Base-by-base conservation (phyloP, 306 rosid species). In the Coriaria nepalensis region DNA sequence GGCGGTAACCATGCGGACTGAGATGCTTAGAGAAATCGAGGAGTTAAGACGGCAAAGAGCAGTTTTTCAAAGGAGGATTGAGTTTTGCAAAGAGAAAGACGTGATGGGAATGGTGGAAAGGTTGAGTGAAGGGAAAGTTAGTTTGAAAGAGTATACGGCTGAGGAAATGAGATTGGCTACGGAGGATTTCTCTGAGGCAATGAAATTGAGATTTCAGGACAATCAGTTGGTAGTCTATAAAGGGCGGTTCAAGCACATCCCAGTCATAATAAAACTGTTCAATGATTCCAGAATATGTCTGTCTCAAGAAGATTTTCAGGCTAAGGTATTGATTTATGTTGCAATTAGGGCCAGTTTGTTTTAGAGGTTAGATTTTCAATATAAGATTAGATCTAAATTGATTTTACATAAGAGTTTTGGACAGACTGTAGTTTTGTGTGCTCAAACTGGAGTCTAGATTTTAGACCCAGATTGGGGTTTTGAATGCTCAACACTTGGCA, bases 151-250 rank as follows among this genome's bases (percentile, higher is more conserved):
- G 67, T 87, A 80, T 55, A 66, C 74, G 0, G 53, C 44, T 3
- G 79, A 75, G 33, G 96, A 87, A 54, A 29, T 87, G 29, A 56
- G 77, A 50, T 33, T 65, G 62, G 94, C 96, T 10, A 87, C 96
- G 0, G 74, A 73, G 4, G 43, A 65, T 40, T 87, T 73, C 33
- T 83, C 87, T 0, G 81, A 78, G 13, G 56, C 68, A 8, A 51
- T 64, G 40, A 60, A 80, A 56, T 45, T 87, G 62, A 83, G 73
- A 33, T 68, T 70, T 0, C 68, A 60, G 0, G 72, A 76, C 0
- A 78, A 65, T 33, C 60, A 52, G 56, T 67, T 35, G 4, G 12
- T 44, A 36, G 75, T 78, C 13, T 83, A 75, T 20, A 68, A 58
- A 67, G 93, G 87, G 49, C 74, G 79, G 0, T 47, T 87, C 65